Conservation (phyloP, 768 basidiomycete genomes). For the Lactarius hatsudake region DNA sequence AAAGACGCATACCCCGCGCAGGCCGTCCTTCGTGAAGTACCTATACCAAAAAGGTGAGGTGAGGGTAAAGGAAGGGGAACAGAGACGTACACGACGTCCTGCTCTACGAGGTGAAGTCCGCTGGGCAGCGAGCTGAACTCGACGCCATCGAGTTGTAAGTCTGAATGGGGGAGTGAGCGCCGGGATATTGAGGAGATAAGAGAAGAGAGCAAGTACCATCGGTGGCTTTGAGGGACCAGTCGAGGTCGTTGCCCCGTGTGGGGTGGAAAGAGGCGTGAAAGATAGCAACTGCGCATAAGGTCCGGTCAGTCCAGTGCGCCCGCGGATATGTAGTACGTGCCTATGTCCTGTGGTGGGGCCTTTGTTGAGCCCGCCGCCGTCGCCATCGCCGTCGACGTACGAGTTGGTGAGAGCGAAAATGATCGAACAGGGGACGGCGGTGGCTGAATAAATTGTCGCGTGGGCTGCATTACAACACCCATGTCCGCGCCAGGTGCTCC, state of each 20-base stretch:
- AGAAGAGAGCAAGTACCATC: constrained; percentile 47
- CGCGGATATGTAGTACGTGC: not conserved
- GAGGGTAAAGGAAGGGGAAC: constrained; percentile 10
- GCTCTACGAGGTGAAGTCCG: constrained; percentile 75
- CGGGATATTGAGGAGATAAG: not conserved
- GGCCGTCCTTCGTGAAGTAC: constrained; percentile 67
- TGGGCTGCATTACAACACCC: not conserved
- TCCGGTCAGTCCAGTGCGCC: not conserved
- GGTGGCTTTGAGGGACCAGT: constrained; percentile 72
- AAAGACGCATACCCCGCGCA: constrained; percentile 74
- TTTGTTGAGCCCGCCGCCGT: constrained; percentile 9
- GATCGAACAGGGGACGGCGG: not conserved
- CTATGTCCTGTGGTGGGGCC: constrained; percentile 19
- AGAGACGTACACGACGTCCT: constrained; percentile 67
- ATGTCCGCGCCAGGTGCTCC: constrained; percentile 27
- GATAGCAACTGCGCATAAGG: constrained; percentile 57
- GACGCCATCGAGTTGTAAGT: constrained; percentile 62
- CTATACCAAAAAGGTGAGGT: constrained; percentile 36
- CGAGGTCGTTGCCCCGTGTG: constrained; percentile 73
- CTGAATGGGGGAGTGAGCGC: constrained; percentile 36
- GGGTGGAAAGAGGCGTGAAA: constrained; percentile 86
- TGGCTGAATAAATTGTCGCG: not conserved
- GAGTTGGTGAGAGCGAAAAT: not conserved
- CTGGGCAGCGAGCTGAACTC: constrained; percentile 84
- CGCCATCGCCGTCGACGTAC: not conserved